phyloP scores from a whole-genome alignment of 257 asterid genomes.

The Sherardia arvensis region DNA sequence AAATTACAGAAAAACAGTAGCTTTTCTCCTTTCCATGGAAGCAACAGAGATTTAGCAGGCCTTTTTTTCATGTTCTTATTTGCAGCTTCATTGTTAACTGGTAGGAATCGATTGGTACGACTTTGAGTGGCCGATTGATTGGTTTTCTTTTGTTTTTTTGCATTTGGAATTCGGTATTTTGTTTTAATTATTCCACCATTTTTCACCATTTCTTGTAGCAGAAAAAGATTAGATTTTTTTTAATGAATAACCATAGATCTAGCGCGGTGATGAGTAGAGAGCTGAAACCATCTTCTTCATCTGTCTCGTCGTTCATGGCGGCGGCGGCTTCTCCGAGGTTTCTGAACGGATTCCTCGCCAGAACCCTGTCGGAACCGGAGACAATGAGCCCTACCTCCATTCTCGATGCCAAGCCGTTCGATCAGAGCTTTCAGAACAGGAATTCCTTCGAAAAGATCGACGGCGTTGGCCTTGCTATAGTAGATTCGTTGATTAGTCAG shows the following conservation, averaged over 20 bases:
- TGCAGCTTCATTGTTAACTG: conserved; percentile 3
- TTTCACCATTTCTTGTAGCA: background rate
- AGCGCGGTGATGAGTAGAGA: conserved; percentile 43
- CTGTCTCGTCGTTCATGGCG: conserved; percentile 45
- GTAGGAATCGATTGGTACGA: background rate
- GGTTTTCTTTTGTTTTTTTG: background rate
- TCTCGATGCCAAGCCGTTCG: conserved; percentile 43
- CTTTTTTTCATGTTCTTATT: background rate
- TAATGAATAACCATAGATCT: conserved; percentile 37
- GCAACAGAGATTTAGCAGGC: conserved; percentile 22
- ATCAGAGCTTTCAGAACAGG: conserved; percentile 29
- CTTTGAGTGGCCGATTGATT: background rate
- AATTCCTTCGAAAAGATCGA: conserved; percentile 24
- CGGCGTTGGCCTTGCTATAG: conserved; percentile 68
- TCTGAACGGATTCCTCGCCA: conserved; percentile 46
- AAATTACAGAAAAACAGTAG: background rate
- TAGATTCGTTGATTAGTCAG: conserved; percentile 42
- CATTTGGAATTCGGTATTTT: background rate
- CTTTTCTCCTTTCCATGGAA: conserved; percentile 17
- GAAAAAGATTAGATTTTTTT: too few relatives aligned
- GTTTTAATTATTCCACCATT: background rate
- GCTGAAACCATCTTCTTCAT: conserved; percentile 45
- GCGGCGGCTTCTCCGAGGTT: conserved; percentile 46
- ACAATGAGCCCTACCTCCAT: conserved; percentile 62
- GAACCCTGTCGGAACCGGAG: conserved; percentile 29